phyloP scores from a whole-genome alignment of 306 rosid species.

The Amphicarpaea edgeworthii region DNA sequence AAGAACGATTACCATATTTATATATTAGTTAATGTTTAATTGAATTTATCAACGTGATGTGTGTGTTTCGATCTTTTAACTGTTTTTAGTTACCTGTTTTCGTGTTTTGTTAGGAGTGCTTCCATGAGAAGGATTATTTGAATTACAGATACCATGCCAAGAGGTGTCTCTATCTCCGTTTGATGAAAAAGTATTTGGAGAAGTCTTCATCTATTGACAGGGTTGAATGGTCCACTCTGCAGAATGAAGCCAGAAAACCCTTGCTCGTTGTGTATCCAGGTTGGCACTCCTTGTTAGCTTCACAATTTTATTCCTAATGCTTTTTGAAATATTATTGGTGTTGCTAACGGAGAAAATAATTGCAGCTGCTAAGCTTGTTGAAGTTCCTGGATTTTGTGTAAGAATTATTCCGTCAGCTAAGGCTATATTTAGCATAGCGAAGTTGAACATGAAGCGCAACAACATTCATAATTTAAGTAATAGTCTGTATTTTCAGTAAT shows the following conservation, averaged over 20 bases:
- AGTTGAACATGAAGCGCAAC: constrained; percentile 71
- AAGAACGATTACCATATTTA: not conserved
- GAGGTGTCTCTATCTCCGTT: constrained; percentile 84
- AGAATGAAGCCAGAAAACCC: constrained; percentile 89
- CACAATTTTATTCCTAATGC: not conserved
- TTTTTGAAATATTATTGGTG: not conserved
- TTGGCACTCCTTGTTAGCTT: constrained; percentile 43
- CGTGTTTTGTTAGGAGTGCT: constrained; percentile 72
- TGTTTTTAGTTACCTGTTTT: constrained; percentile 1
- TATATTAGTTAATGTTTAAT: not conserved
- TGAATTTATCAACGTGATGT: not conserved
- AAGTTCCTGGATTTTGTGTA: constrained; percentile 58
- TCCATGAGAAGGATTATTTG: constrained; percentile 92
- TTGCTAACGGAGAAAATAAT: constrained; percentile 22
- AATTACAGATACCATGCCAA: constrained; percentile 89
- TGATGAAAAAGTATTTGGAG: constrained; percentile 73
- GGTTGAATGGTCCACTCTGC: constrained; percentile 89
- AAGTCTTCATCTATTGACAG: constrained; percentile 60
- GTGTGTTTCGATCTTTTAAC: not conserved
- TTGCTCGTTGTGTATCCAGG: constrained; percentile 77
- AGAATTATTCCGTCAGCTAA: constrained; percentile 75
- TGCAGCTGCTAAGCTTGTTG: constrained; percentile 65
- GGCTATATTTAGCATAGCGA: constrained; percentile 63
- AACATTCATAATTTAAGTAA: constrained; percentile 68
- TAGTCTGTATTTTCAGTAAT: constrained; percentile 57